Percentiles rank a stretch among this genome's conserved stretches.
Evolutionary conservation across 148 eudicot genomes (phyloP).

Genomic region (Vaccinium macrocarpon): DNA sequence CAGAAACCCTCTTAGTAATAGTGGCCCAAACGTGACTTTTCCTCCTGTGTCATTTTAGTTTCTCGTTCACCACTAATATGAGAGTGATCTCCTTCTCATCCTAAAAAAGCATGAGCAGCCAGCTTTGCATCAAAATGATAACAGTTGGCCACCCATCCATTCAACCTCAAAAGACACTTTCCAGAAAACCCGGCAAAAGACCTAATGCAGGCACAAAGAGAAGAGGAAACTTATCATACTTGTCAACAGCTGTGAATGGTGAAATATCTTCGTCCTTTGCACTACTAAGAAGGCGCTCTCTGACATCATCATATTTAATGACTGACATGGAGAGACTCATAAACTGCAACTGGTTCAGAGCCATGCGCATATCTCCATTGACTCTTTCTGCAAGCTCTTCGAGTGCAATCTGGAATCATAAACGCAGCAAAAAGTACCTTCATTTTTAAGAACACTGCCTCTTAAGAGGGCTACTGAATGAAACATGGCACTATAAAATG

Average conservation of each 20-base stretch:
- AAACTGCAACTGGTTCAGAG: constrained; percentile 91
- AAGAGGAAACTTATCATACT: constrained; percentile 40
- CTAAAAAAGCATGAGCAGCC: background rate
- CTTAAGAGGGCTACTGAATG: background rate
- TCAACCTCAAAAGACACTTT: background rate
- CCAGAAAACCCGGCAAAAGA: too few species aligned
- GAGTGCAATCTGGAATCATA: constrained; percentile 64
- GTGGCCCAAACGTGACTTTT: background rate
- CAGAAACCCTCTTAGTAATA: background rate
- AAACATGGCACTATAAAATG: background rate
- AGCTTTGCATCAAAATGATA: background rate
- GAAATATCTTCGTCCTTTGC: constrained; percentile 97
- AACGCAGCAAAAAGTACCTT: background rate
- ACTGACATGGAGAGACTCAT: constrained; percentile 84
- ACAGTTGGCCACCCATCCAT: background rate
- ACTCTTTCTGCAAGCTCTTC: constrained; percentile 93
- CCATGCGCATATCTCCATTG: constrained; percentile 98
- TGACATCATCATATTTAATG: constrained; percentile 84
- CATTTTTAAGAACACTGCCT: background rate
- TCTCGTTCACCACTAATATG: background rate
- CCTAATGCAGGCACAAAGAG: background rate
- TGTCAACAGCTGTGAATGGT: constrained; percentile 95
- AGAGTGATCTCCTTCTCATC: background rate
- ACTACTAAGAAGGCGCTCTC: constrained; percentile 76
- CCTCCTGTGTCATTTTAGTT: background rate